phyloP scores from a whole-genome alignment of 805 yeast species.

The Myxozyma geophila region DNA sequence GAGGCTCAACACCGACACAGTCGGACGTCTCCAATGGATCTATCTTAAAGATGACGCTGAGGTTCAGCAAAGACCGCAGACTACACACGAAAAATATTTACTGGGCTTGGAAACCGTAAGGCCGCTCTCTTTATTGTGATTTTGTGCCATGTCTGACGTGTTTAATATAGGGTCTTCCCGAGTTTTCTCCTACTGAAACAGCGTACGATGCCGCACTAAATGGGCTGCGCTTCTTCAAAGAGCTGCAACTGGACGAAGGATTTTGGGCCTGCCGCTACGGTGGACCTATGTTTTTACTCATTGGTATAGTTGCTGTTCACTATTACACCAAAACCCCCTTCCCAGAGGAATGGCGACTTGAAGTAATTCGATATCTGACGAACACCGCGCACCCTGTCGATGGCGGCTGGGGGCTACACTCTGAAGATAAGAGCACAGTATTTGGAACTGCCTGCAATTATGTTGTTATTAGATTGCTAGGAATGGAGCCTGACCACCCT shows the following conservation, averaged over 20 bases:
- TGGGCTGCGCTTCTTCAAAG: constrained; percentile 71
- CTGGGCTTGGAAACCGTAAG: constrained; percentile 47
- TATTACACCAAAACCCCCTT: constrained; percentile 73
- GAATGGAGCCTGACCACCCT: constrained; percentile 72
- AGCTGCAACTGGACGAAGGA: constrained; percentile 78
- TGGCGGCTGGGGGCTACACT: constrained; percentile 99
- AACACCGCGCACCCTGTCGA: constrained; percentile 95
- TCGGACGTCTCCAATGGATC: constrained; percentile 71
- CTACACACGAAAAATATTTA: constrained; percentile 61
- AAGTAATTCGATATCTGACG: constrained; percentile 82
- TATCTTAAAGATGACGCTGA: constrained; percentile 52
- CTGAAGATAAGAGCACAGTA: constrained; percentile 90
- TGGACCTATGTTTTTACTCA: constrained; percentile 97
- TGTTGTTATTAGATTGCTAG: constrained; percentile 77
- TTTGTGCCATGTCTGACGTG: neutral
- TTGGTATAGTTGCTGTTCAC: constrained; percentile 79
- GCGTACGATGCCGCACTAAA: constrained; percentile 68
- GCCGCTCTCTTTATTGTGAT: neutral
- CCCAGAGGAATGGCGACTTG: constrained; percentile 66
- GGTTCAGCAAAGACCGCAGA: constrained; percentile 47
- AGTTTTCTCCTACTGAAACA: constrained; percentile 44
- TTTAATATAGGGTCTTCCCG: constrained; percentile 45
- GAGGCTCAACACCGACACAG: constrained; percentile 70
- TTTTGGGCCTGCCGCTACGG: constrained; percentile 89
- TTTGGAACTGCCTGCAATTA: constrained; percentile 93